phyloP scores from a whole-genome alignment of 176 grass and related monocot genomes.

The Lolium rigidum region DNA sequence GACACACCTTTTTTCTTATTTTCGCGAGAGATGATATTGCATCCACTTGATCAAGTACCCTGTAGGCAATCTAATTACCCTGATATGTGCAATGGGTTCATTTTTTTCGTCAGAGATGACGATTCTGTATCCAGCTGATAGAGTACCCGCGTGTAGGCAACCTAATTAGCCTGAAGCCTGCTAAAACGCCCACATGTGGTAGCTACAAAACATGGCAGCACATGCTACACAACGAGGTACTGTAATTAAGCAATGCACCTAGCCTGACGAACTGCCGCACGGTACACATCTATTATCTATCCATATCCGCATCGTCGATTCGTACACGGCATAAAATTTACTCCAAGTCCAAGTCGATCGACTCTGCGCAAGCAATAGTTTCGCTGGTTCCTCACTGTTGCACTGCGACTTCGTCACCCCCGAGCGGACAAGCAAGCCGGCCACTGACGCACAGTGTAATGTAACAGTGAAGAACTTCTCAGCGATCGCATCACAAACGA shows the following conservation, averaged over 20 bases:
- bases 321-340: conserved; percentile 11
- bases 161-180: background rate
- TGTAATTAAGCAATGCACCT: too few relatives aligned
- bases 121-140: too few relatives aligned
- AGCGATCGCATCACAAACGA: background rate
- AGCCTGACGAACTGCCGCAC: background rate
- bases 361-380: background rate
- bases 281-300: background rate
- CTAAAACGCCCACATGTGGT: too few relatives aligned
- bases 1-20: too few relatives aligned
- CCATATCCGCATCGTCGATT: background rate
- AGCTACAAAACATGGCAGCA: too few relatives aligned
- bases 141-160: background rate
- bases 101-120: too few relatives aligned
- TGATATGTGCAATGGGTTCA: too few relatives aligned
- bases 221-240: too few relatives aligned
- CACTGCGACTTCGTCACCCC: conserved; percentile 19
- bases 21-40: too few relatives aligned
- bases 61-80: too few relatives aligned
- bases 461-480: background rate
- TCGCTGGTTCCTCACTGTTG: background rate
- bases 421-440: conserved; percentile 3
- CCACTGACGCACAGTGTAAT: background rate
- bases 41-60: too few relatives aligned
- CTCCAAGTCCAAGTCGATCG: background rate